Conservation (phyloP, 2,329 filamentous ascomycete genomes). For the Triangularia verruculosa region DNA sequence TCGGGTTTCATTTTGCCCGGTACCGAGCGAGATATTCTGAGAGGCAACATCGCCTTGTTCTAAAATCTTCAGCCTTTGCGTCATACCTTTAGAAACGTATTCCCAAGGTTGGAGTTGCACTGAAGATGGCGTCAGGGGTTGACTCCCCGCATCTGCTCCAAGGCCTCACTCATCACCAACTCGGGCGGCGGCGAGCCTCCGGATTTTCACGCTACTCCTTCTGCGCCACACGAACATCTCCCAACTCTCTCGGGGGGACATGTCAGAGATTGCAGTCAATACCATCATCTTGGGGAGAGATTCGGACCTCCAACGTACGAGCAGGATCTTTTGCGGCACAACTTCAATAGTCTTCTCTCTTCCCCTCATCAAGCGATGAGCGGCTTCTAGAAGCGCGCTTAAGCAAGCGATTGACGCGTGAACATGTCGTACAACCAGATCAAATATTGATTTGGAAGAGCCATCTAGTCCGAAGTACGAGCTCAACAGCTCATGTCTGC, state of each 20-base stretch:
- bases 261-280: not conserved
- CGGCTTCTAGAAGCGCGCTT: constrained; percentile 5
- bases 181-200: not conserved
- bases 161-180: not conserved
- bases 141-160: not conserved
- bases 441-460: not conserved
- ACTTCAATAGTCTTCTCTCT: constrained; percentile 6
- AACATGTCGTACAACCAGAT: not conserved
- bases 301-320: not conserved
- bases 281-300: not conserved
- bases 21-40: not conserved
- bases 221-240: not conserved
- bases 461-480: not conserved
- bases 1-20: not conserved
- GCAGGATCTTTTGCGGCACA: constrained; percentile 2
- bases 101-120: not conserved
- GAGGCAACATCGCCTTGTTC: not conserved
- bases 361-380: not conserved
- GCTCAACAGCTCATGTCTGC: not conserved
- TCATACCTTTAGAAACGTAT: not conserved
- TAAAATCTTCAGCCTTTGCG: not conserved
- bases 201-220: not conserved
- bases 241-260: not conserved
- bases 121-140: not conserved
- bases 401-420: not conserved